These are phyloP conservation scores for Fomitopsis pinicola DNA, from an alignment of 1,284 basidiomycete genomes.

Conservation along the genomic window DNA sequence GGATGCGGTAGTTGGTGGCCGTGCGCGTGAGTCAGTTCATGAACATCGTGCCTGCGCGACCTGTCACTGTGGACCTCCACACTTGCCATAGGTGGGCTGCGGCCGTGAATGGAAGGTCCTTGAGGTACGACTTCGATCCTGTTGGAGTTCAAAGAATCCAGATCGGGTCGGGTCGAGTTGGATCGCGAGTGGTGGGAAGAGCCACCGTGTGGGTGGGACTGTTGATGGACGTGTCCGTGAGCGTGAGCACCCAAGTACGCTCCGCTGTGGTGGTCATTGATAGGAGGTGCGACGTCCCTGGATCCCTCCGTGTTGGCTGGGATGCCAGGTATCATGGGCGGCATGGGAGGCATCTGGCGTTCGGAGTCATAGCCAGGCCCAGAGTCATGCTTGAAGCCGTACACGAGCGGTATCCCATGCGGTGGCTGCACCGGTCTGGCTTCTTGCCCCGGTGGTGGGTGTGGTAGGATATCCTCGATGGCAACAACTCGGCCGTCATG, in stretches of 20 bases:
- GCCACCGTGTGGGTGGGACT: slow-evolving; percentile 38
- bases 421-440: slow-evolving; percentile 20
- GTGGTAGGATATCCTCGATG: slow-evolving; percentile 39
- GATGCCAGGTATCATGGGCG: slow-evolving; percentile 35
- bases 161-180: slow-evolving; percentile 23
- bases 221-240: slow-evolving; percentile 30
- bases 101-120: slow-evolving; percentile 19
- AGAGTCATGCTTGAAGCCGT: slow-evolving; percentile 32
- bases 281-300: slow-evolving; percentile 29
- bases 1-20: slow-evolving; percentile 18
- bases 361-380: slow-evolving; percentile 34
- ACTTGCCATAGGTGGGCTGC: slow-evolving; percentile 22
- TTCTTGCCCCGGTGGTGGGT: slow-evolving; percentile 25
- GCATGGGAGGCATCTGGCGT: slow-evolving; percentile 47
- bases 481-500: slow-evolving; percentile 45
- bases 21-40: slow-evolving; percentile 18
- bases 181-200: slow-evolving; percentile 33
- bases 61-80: slow-evolving; percentile 15
- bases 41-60: slow-evolving; percentile 18
- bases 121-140: slow-evolving; percentile 23
- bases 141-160: slow-evolving; percentile 13
- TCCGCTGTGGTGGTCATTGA: slow-evolving; percentile 28
- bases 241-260: slow-evolving; percentile 36
- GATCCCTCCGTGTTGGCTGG: slow-evolving; percentile 29
- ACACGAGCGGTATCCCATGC: slow-evolving; percentile 30